These are phyloP conservation scores for Aphanomyces cochlioides DNA, from an alignment of 352 stramenopile species.

Conservation along the genomic window DNA sequence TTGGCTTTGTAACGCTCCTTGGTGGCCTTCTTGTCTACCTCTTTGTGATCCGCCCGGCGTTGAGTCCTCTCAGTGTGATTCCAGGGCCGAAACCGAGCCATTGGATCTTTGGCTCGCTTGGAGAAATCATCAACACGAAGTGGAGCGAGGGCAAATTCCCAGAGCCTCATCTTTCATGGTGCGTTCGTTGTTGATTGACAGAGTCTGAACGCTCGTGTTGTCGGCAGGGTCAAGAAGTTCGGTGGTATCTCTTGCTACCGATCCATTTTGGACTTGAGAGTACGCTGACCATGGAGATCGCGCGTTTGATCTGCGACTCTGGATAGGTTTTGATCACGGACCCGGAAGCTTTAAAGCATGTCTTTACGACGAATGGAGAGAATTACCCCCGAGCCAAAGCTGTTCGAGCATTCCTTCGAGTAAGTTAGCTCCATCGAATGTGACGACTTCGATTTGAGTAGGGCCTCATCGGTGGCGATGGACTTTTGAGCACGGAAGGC, in stretches of 20 bases:
- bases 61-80: background rate
- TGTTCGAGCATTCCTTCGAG: background rate
- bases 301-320: background rate
- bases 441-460: background rate
- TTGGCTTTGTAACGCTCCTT: too few relatives aligned
- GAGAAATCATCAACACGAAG: slow-evolving; percentile 23
- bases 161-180: slow-evolving; percentile 20
- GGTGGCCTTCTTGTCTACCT: too few relatives aligned
- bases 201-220: background rate
- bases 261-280: slow-evolving; percentile 1
- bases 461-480: slow-evolving; percentile 22
- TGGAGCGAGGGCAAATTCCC: slow-evolving; percentile 22
- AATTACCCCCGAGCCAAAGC: slow-evolving; percentile 10
- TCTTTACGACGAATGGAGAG: slow-evolving; percentile 4
- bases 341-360: slow-evolving; percentile 19
- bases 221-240: slow-evolving; percentile 13
- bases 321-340: slow-evolving; percentile 10
- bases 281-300: background rate
- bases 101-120: slow-evolving; percentile 23
- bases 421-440: background rate
- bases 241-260: slow-evolving; percentile 16
- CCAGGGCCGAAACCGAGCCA: slow-evolving; percentile 3
- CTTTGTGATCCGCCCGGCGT: too few relatives aligned
- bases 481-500: slow-evolving; percentile 16
- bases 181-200: too few relatives aligned